Evolutionary conservation across 257 asterid genomes (phyloP).

Genomic region (Nicotiana tomentosiformis): DNA sequence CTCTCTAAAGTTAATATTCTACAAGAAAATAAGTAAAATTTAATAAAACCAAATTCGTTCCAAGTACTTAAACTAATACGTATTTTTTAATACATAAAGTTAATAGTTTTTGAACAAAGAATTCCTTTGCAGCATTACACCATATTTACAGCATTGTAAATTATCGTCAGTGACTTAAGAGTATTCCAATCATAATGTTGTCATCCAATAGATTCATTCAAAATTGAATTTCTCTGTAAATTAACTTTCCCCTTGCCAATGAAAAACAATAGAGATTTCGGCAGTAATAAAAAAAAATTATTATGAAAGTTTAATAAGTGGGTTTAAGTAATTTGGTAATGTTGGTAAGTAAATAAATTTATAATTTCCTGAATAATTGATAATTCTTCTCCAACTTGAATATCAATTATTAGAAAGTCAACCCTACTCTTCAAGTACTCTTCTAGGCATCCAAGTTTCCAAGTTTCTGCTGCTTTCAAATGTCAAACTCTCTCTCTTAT

Average conservation of each 20-base stretch:
- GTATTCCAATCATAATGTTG: not conserved
- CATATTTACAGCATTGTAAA: not conserved
- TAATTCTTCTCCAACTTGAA: not conserved
- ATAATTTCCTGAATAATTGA: not conserved
- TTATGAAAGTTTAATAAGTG: not conserved
- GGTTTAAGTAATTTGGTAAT: not conserved
- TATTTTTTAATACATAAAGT: not conserved
- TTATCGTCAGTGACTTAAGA: not conserved
- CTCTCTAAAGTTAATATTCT: not conserved
- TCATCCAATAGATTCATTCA: not conserved
- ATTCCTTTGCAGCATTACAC: not conserved
- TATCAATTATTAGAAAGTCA: not conserved
- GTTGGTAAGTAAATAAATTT: not conserved
- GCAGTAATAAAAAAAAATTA: not conserved
- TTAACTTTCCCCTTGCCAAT: not conserved
- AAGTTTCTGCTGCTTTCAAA: not conserved
- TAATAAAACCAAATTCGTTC: not conserved
- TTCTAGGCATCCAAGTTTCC: not conserved
- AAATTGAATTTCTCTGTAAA: not conserved
- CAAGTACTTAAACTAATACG: not conserved
- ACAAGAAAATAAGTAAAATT: not conserved
- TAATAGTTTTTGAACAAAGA: not conserved
- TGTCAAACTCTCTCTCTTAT: not conserved
- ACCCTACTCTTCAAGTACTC: not conserved
- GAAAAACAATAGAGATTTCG: not conserved